phyloP scores from a whole-genome alignment of 805 yeast species.

The Isabelozyma pseudorhagii region DNA sequence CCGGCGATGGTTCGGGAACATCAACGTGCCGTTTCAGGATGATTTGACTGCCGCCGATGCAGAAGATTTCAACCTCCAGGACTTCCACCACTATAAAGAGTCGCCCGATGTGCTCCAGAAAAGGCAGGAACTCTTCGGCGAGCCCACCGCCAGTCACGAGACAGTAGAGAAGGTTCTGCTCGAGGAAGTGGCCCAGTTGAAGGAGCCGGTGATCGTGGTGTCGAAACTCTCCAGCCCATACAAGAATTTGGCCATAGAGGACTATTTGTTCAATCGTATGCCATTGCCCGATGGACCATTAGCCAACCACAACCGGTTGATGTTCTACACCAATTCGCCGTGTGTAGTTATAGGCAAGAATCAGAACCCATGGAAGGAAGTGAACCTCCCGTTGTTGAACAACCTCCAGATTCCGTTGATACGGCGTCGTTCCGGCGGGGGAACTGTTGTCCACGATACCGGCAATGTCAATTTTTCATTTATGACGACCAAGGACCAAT shows the following conservation, averaged over 20 bases:
- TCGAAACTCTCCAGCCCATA: conserved; percentile 65
- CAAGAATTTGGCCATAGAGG: conserved; percentile 78
- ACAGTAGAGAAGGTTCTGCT: conserved; percentile 1
- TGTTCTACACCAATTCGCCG: conserved; percentile 73
- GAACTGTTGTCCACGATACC: conserved; percentile 90
- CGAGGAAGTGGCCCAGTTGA: conserved; percentile 1
- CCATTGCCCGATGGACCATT: conserved; percentile 33
- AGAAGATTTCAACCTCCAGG: conserved; percentile 35
- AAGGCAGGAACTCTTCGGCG: conserved; percentile 5
- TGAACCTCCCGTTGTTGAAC: conserved; percentile 55
- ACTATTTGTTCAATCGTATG: conserved; percentile 64
- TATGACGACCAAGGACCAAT: conserved; percentile 64
- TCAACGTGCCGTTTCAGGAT: conserved; percentile 36
- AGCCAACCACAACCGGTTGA: conserved; percentile 46
- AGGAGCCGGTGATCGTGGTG: conserved; percentile 52
- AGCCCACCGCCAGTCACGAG: background rate
- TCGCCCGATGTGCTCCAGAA: conserved; percentile 23
- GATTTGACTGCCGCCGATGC: conserved; percentile 30
- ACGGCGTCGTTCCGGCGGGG: conserved; percentile 90
- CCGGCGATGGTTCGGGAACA: conserved; percentile 7
- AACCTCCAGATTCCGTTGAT: conserved; percentile 58
- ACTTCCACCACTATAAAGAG: conserved; percentile 37
- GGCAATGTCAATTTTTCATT: conserved; percentile 88
- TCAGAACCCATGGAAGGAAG: conserved; percentile 92
- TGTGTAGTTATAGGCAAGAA: conserved; percentile 95